phyloP scores from a whole-genome alignment of 2,329 filamentous ascomycete species.

The Neofusicoccum sp. region DNA sequence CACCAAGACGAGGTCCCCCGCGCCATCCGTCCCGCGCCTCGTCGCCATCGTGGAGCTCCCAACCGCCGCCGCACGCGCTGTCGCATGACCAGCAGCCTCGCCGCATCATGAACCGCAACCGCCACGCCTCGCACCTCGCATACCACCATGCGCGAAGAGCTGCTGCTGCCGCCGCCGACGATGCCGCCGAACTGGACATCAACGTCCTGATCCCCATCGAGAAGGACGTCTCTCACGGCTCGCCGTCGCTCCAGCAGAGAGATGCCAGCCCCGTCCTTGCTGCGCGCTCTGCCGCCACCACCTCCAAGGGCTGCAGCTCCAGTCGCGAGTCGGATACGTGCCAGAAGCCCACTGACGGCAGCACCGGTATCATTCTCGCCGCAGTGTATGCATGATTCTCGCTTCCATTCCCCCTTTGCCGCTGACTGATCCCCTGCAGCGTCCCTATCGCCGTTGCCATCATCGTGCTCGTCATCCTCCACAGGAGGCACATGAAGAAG shows the following conservation, averaged over 20 bases:
- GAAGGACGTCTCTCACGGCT: conserved; percentile 1
- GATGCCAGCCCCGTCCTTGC: conserved; percentile 8
- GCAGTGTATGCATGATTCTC: conserved; percentile 33
- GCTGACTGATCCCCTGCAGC: conserved; percentile 49
- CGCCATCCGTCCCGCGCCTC: conserved; percentile 12
- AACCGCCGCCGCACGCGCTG: conserved; percentile 5
- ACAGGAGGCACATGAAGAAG: conserved; percentile 74
- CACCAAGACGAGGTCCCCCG: conserved; percentile 6
- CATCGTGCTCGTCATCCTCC: conserved; percentile 72
- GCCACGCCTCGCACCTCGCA: conserved; percentile 32
- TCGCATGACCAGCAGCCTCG: conserved; percentile 18
- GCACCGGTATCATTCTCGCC: conserved; percentile 37
- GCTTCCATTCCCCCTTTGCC: background rate
- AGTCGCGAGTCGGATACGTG: conserved; percentile 34
- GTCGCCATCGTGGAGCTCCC: conserved; percentile 1
- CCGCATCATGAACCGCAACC: conserved; percentile 34
- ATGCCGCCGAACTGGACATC: conserved; percentile 22
- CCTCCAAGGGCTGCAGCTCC: conserved; percentile 9
- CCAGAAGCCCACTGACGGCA: conserved; percentile 38
- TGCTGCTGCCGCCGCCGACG: conserved; percentile 23
- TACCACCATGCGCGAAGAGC: conserved; percentile 34
- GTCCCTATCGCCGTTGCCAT: conserved; percentile 73
- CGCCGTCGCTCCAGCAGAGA: background rate
- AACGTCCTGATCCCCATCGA: background rate
- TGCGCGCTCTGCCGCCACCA: conserved; percentile 7